A percentile compares a stretch with the other conserved stretches of the same genome.
phyloP scores from a whole-genome alignment of 371 early-diverging fungal species.

The Chytridium lagenaria region DNA sequence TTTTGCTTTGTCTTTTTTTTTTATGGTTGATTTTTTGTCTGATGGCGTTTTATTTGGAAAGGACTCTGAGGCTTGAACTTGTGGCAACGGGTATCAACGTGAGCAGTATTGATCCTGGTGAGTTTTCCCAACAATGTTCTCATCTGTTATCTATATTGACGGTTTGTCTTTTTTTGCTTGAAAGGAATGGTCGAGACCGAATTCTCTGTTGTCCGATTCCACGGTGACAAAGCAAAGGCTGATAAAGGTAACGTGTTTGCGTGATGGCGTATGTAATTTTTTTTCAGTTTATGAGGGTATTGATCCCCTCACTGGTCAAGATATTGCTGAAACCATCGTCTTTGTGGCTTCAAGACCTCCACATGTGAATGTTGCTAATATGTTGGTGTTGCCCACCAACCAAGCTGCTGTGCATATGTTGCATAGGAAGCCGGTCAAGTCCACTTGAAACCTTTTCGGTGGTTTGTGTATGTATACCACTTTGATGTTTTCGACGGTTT shows the following conservation, averaged over 20 bases:
- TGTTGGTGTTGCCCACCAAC: constrained; percentile 74
- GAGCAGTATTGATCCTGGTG: constrained; percentile 43
- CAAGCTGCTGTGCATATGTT: constrained; percentile 67
- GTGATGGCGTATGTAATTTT: constrained; percentile 37
- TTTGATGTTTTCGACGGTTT: too few relatives aligned
- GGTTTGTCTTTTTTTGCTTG: neutral
- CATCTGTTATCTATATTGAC: neutral
- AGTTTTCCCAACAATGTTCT: constrained; percentile 18
- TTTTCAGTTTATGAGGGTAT: constrained; percentile 72
- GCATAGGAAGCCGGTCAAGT: constrained; percentile 24
- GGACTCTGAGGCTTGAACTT: constrained; percentile 79
- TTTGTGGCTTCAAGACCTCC: constrained; percentile 83
- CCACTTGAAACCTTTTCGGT: too few relatives aligned
- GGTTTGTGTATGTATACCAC: too few relatives aligned
- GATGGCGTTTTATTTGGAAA: neutral
- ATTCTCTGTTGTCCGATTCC: constrained; percentile 85
- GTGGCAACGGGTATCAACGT: constrained; percentile 73
- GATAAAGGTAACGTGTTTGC: constrained; percentile 16
- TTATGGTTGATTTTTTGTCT: neutral
- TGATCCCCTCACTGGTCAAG: constrained; percentile 73
- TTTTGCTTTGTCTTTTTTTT: neutral
- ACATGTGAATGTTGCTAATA: constrained; percentile 84
- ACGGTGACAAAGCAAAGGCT: constrained; percentile 69
- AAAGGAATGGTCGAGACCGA: constrained; percentile 86
- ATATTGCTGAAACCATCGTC: constrained; percentile 70